Conservation (phyloP, 73 alveolate species). For the Chromera velia region DNA sequence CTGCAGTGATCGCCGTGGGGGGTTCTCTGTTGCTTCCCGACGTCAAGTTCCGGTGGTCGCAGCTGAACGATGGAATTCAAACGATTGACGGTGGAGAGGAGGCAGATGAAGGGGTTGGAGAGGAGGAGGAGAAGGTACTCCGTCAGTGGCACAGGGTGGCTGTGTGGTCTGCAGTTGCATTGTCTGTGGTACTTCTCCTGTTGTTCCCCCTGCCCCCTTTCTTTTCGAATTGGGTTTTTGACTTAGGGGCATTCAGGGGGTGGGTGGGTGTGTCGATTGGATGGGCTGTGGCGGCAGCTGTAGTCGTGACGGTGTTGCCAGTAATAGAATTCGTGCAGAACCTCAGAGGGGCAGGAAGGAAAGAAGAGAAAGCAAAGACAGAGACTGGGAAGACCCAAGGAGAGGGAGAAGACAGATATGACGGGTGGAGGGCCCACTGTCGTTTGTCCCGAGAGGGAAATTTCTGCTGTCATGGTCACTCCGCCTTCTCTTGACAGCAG, state of each 20-base stretch:
- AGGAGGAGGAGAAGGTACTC: background rate
- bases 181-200: background rate
- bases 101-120: background rate
- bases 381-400: too few relatives aligned
- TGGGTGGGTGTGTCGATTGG: background rate
- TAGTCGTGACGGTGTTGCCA: background rate
- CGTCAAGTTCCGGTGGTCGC: background rate
- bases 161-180: background rate
- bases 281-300: background rate
- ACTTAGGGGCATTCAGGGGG: background rate
- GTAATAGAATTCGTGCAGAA: too few relatives aligned
- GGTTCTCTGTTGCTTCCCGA: background rate
- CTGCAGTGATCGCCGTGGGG: background rate
- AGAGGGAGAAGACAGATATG: too few relatives aligned
- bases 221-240: background rate
- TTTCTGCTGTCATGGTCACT: too few relatives aligned
- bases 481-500: too few relatives aligned
- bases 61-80: background rate
- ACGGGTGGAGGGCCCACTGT: too few relatives aligned
- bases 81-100: background rate
- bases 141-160: background rate
- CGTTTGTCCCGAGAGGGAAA: too few relatives aligned
- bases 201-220: background rate
- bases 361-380: too few relatives aligned
- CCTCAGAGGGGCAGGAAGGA: too few relatives aligned